Base-by-base conservation (phyloP, 2,329 filamentous ascomycete genomes). In the Hortaea sp. region DNA sequence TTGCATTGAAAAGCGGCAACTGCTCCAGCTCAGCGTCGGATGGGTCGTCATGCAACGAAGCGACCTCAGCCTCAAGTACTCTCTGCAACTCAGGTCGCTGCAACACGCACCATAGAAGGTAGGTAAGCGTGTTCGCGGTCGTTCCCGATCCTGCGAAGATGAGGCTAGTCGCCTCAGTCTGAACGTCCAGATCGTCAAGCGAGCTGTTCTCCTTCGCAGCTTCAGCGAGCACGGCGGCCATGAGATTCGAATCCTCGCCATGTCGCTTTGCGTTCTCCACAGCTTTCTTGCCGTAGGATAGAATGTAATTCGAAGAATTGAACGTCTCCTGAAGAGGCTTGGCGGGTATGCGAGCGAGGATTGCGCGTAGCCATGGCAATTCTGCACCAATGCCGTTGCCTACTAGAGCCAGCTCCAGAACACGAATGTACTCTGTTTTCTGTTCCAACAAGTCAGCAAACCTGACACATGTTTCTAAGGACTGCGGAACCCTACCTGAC, bases 1-100 rank as follows among this genome's bases (percentile, higher is more conserved):
- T 60, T 2, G 66, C 67, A 3, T 62, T 57, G 1, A 70, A 55
- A 47, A 67, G 69, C 9, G 50, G 51, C 4, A 69, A 55, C 6
- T 59, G 48, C 6, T 58, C 57, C 12, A 46, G 47, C 20, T 53
- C 47, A 3, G 42, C 44, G 37, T 45, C 12, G 20, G 7, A 7
- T 13, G 31, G 32, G 10, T 9, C 20, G 20, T 45, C 37, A 11
- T 7, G 13, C 34, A 40, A 13, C 5, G 34, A n/a, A 12, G 34
- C n/a, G 7, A 56, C 46, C 44, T 58, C 56, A 20, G 47, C 41
- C n/a, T 49, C 44, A 0, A 57, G 42, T 4, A 38, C 40, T 11
- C 42, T 12, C 12, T 48, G 49, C 10, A 55, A 35, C 9, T 43
- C 37, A 6, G 53, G 48, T 29, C 49, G 48, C 5, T 41, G 40